Base-by-base conservation (phyloP, 2,329 filamentous ascomycete species). In the Botrytis squamosa region DNA sequence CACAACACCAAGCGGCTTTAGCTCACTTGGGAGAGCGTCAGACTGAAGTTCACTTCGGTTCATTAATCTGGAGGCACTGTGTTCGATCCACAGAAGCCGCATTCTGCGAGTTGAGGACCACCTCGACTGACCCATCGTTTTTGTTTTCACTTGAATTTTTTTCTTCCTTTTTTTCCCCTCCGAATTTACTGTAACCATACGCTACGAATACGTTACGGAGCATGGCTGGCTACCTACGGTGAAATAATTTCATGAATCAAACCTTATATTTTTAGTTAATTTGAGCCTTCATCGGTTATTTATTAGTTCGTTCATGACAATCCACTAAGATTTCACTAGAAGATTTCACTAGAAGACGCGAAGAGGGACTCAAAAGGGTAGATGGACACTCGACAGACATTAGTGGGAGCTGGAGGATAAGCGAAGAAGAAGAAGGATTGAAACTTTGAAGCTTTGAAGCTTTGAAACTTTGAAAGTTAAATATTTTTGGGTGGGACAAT, bases 1-100 rank as follows among this genome's bases (percentile, higher is more conserved):
- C 46, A 73, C 64, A 69, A 40, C 40, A 42, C 40, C 40, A 42
- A 42, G 71, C 71, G 71, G 52, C 64, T 73, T 73, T 73, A 73
- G 71, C 71, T 73, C 71, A 73, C 71, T 73, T 73, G 71, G 71
- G 71, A 73, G 71, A 73, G 71, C 71, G 71, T 64, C 71, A 73
- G 63, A 73, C 71, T 73, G 71, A 73, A 69, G 71, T 69, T 62
- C n/a, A 73, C 71, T 73, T 73, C 64, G 60, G 71, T n/a, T 57
- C 66, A 40, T 22, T 55, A 46, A 73, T 73, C 71, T 72, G 63
- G 62, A 67, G 70, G 70, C 70, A 72, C 70, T 72, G 70, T 72
- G 70, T 72, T 72, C 70, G 71, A 73, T 73, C 71, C 71, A 73
- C 71, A 73, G 71, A 73, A 73, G 71, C 40, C 71, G 71, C 71